Conservation (phyloP, 768 basidiomycete genomes). For the Tylopilus cervinicoccineus region DNA sequence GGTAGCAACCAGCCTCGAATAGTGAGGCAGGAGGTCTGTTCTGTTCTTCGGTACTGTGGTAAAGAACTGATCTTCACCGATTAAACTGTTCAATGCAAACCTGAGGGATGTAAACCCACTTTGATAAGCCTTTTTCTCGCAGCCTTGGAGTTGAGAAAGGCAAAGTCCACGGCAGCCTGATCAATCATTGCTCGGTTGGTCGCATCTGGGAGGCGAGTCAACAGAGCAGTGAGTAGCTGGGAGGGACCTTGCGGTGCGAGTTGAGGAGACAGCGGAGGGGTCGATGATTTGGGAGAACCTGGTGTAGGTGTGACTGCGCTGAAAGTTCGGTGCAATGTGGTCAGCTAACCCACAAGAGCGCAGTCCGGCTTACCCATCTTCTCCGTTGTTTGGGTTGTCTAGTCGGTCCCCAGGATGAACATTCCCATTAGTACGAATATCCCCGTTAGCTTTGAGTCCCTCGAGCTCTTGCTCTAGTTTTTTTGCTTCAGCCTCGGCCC, state of each 20-base stretch:
- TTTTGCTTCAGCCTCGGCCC: conserved; percentile 59
- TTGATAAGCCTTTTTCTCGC: conserved; percentile 87
- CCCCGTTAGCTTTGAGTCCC: conserved; percentile 45
- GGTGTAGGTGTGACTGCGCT: conserved; percentile 60
- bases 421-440: conserved; percentile 19
- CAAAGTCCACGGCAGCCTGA: conserved; percentile 93
- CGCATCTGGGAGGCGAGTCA: conserved; percentile 91
- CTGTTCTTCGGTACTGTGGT: conserved; percentile 82
- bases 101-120: conserved; percentile 40
- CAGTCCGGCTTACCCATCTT: conserved; percentile 23
- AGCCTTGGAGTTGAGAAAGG: conserved; percentile 94
- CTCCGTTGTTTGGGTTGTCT: conserved; percentile 27
- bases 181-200: conserved; percentile 88
- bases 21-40: conserved; percentile 89
- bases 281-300: conserved; percentile 58
- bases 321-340: conserved; percentile 31
- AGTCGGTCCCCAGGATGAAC: conserved; percentile 1
- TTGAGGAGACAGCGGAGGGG: conserved; percentile 62
- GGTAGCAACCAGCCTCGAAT: conserved; percentile 85
- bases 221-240: conserved; percentile 84
- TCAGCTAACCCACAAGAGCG: conserved; percentile 28
- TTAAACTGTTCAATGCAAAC: conserved; percentile 4
- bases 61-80: conserved; percentile 54
- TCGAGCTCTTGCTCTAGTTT: conserved; percentile 78
- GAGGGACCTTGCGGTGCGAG: conserved; percentile 87